These are phyloP conservation scores for Saccharomyces hybrid DNA, from an alignment of 1,139 yeast species.

Conservation along the genomic window DNA sequence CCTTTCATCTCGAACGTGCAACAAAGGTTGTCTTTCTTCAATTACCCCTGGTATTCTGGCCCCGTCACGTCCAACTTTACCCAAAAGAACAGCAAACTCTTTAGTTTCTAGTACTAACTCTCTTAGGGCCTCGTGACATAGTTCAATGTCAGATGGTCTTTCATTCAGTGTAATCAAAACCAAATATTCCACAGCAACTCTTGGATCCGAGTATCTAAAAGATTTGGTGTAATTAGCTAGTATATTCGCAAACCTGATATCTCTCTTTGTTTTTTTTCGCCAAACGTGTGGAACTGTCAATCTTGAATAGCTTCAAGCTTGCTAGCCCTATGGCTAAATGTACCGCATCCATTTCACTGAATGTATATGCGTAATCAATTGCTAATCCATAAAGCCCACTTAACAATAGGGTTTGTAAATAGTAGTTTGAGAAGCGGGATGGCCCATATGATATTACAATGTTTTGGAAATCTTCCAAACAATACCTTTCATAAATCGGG, in stretches of 20 bases:
- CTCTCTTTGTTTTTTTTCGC: neutral
- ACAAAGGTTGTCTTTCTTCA: slow-evolving; percentile 66
- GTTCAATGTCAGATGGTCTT: slow-evolving; percentile 42
- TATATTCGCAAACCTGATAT: slow-evolving; percentile 39
- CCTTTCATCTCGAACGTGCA: slow-evolving; percentile 48
- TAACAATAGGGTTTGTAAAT: slow-evolving; percentile 65
- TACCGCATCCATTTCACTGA: slow-evolving; percentile 78
- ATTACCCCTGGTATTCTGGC: slow-evolving; percentile 75
- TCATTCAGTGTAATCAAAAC: slow-evolving; percentile 56
- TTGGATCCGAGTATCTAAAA: slow-evolving; percentile 80
- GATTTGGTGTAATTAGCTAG: slow-evolving; percentile 69
- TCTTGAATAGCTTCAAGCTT: slow-evolving; percentile 64
- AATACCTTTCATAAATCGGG: slow-evolving; percentile 64
- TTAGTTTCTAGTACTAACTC: slow-evolving; percentile 82
- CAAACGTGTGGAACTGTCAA: slow-evolving; percentile 28
- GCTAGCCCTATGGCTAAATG: slow-evolving; percentile 81
- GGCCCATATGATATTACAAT: slow-evolving; percentile 68
- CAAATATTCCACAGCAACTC: slow-evolving; percentile 83
- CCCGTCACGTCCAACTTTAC: slow-evolving; percentile 73
- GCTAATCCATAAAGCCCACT: slow-evolving; percentile 82
- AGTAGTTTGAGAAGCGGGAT: slow-evolving; percentile 61
- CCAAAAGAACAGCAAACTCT: slow-evolving; percentile 73
- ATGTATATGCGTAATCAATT: slow-evolving; percentile 56
- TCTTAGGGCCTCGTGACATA: slow-evolving; percentile 73
- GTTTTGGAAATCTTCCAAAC: slow-evolving; percentile 66